These are phyloP conservation scores for Mycena pura DNA, from an alignment of 768 basidiomycete species.

Conservation along the genomic window DNA sequence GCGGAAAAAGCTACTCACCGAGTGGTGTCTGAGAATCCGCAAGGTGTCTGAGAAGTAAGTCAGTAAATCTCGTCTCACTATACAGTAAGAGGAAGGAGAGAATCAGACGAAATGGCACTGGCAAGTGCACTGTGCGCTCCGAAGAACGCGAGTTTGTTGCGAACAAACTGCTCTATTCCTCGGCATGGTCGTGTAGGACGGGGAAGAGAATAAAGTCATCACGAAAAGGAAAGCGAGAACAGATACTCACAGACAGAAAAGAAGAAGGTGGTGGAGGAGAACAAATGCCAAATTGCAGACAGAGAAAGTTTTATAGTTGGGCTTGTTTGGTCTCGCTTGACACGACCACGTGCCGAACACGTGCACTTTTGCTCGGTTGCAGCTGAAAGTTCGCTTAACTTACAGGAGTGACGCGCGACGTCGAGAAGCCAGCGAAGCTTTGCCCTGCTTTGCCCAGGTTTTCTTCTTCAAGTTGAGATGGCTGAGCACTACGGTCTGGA, in stretches of 20 bases:
- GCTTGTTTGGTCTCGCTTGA: slow-evolving; percentile 3
- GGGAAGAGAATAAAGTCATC: slow-evolving; percentile 92
- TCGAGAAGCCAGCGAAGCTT: no score
- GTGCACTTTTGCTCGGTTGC: no score
- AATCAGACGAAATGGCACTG: slow-evolving; percentile 88
- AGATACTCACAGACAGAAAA: slow-evolving; percentile 26
- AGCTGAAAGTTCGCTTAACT: no score
- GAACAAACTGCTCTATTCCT: slow-evolving; percentile 82
- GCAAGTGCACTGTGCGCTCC: slow-evolving; percentile 80
- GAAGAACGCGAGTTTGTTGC: slow-evolving; percentile 71
- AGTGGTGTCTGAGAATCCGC: background rate
- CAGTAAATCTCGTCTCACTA: slow-evolving; percentile 16
- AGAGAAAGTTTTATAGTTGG: slow-evolving; percentile 15
- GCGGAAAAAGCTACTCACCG: slow-evolving; percentile 32
- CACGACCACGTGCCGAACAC: slow-evolving; percentile 1
- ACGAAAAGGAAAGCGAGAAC: slow-evolving; percentile 23
- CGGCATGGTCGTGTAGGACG: slow-evolving; percentile 91
- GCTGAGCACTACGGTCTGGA: no score
- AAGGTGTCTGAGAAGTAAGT: no score
- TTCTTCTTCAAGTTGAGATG: no score
- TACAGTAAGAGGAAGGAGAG: slow-evolving; percentile 12
- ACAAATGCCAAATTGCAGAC: background rate
- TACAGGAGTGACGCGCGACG: no score
- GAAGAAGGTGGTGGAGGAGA: background rate
- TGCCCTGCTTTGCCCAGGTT: no score